A percentile compares a stretch with the other conserved stretches of the same genome.
Conservation (phyloP, 495 filamentous ascomycete genomes). For the Neurospora sp. region DNA sequence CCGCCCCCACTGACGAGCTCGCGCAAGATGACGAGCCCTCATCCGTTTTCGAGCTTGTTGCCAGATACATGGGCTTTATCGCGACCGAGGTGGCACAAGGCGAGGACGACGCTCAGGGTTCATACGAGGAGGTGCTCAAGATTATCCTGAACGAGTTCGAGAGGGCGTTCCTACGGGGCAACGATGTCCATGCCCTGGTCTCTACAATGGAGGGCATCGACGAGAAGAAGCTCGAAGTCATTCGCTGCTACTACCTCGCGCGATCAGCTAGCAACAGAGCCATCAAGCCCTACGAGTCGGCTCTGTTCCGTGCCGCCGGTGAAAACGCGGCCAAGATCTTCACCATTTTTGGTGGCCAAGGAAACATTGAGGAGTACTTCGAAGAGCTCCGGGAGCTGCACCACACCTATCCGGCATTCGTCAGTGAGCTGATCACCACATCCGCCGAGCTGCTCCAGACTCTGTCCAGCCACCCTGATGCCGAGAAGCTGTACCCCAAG, state of each 20-base stretch:
- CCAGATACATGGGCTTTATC: constrained; percentile 82
- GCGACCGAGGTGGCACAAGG: constrained; percentile 79
- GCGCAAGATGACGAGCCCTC: constrained; percentile 97
- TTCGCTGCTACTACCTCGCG: constrained; percentile 82
- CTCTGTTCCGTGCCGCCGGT: constrained; percentile 76
- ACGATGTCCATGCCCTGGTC: constrained; percentile 88
- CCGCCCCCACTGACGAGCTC: constrained; percentile 86
- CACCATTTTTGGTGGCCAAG: constrained; percentile 95
- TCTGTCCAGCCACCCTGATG: constrained; percentile 75
- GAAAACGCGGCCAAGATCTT: constrained; percentile 73
- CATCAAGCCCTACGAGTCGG: constrained; percentile 83
- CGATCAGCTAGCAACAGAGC: constrained; percentile 71
- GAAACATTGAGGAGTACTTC: constrained; percentile 99
- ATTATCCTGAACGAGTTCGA: constrained; percentile 90
- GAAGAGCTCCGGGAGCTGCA: constrained; percentile 90
- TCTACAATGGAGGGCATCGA: constrained; percentile 77
- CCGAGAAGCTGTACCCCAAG: constrained; percentile 91
- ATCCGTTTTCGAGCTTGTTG: constrained; percentile 80
- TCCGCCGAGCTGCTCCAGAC: constrained; percentile 73
- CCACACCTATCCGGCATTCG: constrained; percentile 78
- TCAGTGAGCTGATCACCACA: constrained; percentile 69
- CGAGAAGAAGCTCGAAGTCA: constrained; percentile 78
- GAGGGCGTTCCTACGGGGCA: constrained; percentile 84
- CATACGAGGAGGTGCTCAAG: constrained; percentile 79
- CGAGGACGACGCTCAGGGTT: constrained; percentile 77